Evolutionary conservation across 1,139 yeast genomes (phyloP).

Genomic region (Hansenula lynferdii): DNA sequence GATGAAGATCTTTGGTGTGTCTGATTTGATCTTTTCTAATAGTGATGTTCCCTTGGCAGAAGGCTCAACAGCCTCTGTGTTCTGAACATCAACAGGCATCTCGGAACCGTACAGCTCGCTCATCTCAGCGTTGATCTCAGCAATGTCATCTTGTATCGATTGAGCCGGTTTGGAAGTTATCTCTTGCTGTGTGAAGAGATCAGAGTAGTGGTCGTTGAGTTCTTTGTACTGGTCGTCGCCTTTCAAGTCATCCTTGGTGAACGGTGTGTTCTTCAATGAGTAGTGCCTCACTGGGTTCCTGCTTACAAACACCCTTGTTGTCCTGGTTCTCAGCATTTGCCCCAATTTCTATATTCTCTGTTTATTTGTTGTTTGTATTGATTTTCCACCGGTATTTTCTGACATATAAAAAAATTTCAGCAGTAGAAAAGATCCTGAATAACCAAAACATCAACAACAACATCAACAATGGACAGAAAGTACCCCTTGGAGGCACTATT

Average conservation of each 20-base stretch:
- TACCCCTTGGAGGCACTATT: slow-evolving; percentile 27
- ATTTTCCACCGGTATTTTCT: no score
- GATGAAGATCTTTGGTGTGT: slow-evolving; percentile 24
- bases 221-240: slow-evolving; percentile 17
- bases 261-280: neutral
- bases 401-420: slow-evolving; percentile 1
- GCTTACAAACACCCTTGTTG: neutral
- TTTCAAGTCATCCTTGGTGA: slow-evolving; percentile 6
- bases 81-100: neutral
- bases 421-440: neutral
- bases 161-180: neutral
- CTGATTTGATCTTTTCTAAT: slow-evolving; percentile 10
- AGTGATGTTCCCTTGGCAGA: slow-evolving; percentile 1
- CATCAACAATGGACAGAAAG: slow-evolving; percentile 17
- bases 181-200: slow-evolving; percentile 14
- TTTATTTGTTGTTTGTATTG: no score
- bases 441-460: neutral
- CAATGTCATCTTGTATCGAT: slow-evolving; percentile 12
- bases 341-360: no score
- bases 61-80: neutral
- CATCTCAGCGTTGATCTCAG: slow-evolving; percentile 21
- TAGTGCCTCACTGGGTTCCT: no score
- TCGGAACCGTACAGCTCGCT: slow-evolving; percentile 20
- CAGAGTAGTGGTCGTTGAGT: slow-evolving; percentile 19
- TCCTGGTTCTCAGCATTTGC: neutral